Conservation (phyloP, 164 flowering plant genomes). For the Euptelea pleiosperma region DNA sequence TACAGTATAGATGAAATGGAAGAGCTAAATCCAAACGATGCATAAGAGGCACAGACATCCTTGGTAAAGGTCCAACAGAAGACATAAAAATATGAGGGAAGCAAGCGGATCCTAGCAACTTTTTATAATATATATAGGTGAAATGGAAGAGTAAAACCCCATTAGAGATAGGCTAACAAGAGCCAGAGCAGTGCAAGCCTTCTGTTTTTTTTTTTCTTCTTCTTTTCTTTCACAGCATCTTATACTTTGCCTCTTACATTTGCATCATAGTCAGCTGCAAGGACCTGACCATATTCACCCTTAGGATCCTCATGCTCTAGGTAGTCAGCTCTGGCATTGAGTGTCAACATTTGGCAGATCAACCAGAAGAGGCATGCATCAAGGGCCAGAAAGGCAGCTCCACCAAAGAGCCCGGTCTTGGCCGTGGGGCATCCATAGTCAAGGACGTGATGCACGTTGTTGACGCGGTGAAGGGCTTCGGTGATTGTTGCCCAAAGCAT, state of each 20-base stretch:
- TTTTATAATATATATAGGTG: no score
- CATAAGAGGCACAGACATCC: no score
- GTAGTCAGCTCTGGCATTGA: constrained; percentile 39
- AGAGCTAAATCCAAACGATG: no score
- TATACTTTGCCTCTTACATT: constrained; percentile 6
- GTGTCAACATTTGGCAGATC: constrained; percentile 41
- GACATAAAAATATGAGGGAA: no score
- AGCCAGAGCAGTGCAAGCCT: no score
- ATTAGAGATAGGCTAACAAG: no score
- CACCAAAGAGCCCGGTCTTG: constrained; percentile 52
- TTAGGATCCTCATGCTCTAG: constrained; percentile 32
- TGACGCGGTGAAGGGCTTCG: constrained; percentile 53
- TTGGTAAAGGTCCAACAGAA: no score
- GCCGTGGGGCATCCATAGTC: constrained; percentile 34
- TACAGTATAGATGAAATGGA: no score
- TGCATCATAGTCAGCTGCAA: constrained; percentile 20
- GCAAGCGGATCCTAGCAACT: no score
- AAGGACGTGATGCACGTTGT: constrained; percentile 32
- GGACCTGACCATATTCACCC: constrained; percentile 39
- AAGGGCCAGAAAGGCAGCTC: constrained; percentile 43
- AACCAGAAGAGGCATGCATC: constrained; percentile 47
- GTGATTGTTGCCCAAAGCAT: constrained; percentile 75
- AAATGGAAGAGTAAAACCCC: no score
- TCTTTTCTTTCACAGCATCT: not conserved
- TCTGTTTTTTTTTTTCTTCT: not conserved